A percentile compares a stretch with the other conserved stretches of the same genome.
Evolutionary conservation across 352 stramenopile species (phyloP).

Genomic region (Phytophthora parvispora): DNA sequence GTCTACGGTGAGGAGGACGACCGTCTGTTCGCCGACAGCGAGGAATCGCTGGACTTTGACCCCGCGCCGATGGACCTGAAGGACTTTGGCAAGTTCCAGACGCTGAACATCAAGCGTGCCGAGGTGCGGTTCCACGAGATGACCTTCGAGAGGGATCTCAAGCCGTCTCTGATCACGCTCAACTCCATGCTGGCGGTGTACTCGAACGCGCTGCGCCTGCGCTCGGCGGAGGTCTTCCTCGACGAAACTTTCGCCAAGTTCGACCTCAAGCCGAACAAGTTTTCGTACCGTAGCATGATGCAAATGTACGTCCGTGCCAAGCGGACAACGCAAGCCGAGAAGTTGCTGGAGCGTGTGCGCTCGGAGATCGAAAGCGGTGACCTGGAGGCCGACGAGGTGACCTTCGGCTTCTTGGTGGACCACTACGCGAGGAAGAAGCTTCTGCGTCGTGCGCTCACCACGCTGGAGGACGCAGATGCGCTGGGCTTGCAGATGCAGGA

Average conservation of each 20-base stretch:
- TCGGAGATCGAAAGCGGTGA: constrained; percentile 53
- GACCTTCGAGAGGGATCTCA: constrained; percentile 49
- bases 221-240: constrained; percentile 61
- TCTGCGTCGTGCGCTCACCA: constrained; percentile 69
- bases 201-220: constrained; percentile 77
- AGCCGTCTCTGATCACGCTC: constrained; percentile 64
- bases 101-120: constrained; percentile 71
- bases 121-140: constrained; percentile 75
- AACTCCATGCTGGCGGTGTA: constrained; percentile 86
- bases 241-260: constrained; percentile 59
- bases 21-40: constrained; percentile 40
- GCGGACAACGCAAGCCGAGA: constrained; percentile 63
- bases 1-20: constrained; percentile 48
- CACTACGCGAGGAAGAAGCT: constrained; percentile 75
- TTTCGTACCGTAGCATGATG: constrained; percentile 84
- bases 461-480: constrained; percentile 72
- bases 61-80: constrained; percentile 62
- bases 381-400: constrained; percentile 65
- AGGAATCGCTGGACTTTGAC: constrained; percentile 60
- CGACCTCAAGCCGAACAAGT: constrained; percentile 54
- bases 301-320: constrained; percentile 85
- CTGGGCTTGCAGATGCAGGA: constrained; percentile 62
- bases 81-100: constrained; percentile 81
- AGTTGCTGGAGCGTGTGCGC: constrained; percentile 56
- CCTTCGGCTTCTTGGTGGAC: constrained; percentile 79